Evolutionary conservation across 345 rosid genomes (phyloP).

Genomic region (Hirschfeldia incana): DNA sequence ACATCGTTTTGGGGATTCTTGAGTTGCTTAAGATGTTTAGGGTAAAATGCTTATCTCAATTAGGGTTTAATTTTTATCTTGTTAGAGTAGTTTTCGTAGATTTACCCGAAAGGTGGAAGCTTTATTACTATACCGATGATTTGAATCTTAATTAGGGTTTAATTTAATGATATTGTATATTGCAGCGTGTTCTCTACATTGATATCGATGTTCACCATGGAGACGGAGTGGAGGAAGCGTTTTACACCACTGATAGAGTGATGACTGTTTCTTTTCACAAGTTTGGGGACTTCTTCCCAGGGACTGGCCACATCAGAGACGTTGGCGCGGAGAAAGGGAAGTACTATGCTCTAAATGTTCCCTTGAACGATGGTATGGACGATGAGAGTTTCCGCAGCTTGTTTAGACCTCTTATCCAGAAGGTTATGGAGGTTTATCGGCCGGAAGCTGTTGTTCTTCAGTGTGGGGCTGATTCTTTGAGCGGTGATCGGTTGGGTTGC

Average conservation of each 20-base stretch:
- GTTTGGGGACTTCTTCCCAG: constrained; percentile 97
- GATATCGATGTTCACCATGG: constrained; percentile 99
- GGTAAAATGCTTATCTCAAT: constrained; percentile 45
- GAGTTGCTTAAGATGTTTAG: constrained; percentile 91
- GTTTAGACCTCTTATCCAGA: constrained; percentile 80
- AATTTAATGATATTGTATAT: background rate
- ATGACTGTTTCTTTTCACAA: constrained; percentile 99
- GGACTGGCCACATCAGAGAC: constrained; percentile 88
- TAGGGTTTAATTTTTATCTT: constrained; percentile 38
- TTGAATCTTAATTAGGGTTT: constrained; percentile 17
- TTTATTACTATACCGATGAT: background rate
- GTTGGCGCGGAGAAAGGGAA: constrained; percentile 69
- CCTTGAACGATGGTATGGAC: constrained; percentile 87
- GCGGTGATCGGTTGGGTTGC: constrained; percentile 97
- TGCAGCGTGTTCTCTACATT: constrained; percentile 87
- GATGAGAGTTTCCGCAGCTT: constrained; percentile 79
- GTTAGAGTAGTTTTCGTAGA: background rate
- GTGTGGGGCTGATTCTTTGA: constrained; percentile 96
- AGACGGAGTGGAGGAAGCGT: constrained; percentile 98
- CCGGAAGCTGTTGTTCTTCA: constrained; percentile 99
- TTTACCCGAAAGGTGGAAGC: background rate
- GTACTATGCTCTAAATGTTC: constrained; percentile 90
- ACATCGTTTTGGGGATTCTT: constrained; percentile 89
- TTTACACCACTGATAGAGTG: constrained; percentile 97
- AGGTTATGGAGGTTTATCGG: constrained; percentile 95